Conservation (phyloP, 2,329 filamentous ascomycete genomes). For the Pseudopyricularia cyperi region DNA sequence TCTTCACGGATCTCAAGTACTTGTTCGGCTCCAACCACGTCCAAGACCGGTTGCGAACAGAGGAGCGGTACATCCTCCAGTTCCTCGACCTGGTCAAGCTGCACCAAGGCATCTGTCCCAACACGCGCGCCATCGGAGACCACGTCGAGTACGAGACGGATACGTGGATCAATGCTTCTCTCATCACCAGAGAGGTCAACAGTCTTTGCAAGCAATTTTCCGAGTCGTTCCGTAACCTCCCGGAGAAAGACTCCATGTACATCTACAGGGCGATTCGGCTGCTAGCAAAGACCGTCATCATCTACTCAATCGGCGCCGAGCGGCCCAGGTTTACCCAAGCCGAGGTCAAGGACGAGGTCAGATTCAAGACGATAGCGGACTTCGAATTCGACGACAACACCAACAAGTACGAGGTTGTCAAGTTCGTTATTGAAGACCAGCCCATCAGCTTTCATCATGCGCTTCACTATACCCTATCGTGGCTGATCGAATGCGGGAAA, state of each 20-base stretch:
- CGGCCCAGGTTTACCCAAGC: constrained; percentile 70
- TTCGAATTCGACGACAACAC: constrained; percentile 65
- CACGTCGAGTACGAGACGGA: constrained; percentile 98
- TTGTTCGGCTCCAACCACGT: constrained; percentile 82
- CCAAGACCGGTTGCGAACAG: constrained; percentile 68
- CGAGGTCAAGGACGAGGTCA: constrained; percentile 77
- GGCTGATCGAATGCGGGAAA: constrained; percentile 84
- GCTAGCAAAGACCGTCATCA: constrained; percentile 70
- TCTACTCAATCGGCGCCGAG: constrained; percentile 84
- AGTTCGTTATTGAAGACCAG: constrained; percentile 78
- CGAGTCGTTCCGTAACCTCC: constrained; percentile 65
- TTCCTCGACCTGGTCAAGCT: constrained; percentile 93
- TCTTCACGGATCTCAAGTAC: constrained; percentile 89
- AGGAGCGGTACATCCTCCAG: constrained; percentile 80
- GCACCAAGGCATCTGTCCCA: constrained; percentile 94
- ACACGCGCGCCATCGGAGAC: constrained; percentile 79
- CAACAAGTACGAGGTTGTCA: constrained; percentile 55
- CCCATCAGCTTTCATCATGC: constrained; percentile 96
- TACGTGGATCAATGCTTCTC: constrained; percentile 90
- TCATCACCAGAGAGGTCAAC: constrained; percentile 92
- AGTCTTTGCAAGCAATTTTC: constrained; percentile 79
- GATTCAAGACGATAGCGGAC: constrained; percentile 64
- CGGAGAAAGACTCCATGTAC: constrained; percentile 49
- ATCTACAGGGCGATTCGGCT: constrained; percentile 61
- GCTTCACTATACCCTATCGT: constrained; percentile 89